These are phyloP conservation scores for Saturnispora saitoi DNA, from an alignment of 805 yeast genomes.

Conservation along the genomic window DNA sequence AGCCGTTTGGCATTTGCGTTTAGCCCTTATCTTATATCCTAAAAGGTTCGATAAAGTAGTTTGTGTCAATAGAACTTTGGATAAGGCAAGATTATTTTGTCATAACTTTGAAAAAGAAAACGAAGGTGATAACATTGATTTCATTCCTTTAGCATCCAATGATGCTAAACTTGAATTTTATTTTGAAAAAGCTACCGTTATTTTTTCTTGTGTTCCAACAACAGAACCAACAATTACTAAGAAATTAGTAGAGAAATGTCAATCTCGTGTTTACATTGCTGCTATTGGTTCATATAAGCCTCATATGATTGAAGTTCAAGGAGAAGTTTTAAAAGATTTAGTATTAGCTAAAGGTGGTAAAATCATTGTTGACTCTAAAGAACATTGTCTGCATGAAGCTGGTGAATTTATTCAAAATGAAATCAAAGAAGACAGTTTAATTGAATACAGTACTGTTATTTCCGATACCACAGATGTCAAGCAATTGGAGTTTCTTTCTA, in stretches of 20 bases:
- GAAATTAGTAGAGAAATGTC: constrained; percentile 23
- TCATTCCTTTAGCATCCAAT: constrained; percentile 14
- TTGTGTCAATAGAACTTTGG: constrained; percentile 36
- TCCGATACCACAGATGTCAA: constrained; percentile 5
- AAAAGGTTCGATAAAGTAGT: constrained; percentile 32
- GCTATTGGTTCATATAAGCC: constrained; percentile 64
- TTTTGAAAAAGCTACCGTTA: constrained; percentile 35
- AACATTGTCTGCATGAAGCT: constrained; percentile 50
- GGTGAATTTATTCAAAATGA: constrained; percentile 51
- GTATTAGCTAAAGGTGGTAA: constrained; percentile 31
- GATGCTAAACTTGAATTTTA: constrained; percentile 18
- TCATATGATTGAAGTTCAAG: constrained; percentile 55
- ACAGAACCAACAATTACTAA: constrained; percentile 37
- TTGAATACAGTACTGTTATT: constrained; percentile 39
- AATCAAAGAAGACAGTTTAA: constrained; percentile 31
- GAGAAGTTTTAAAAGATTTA: constrained; percentile 29
- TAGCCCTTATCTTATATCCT: constrained; percentile 35
- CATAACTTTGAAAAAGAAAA: constrained; percentile 28
- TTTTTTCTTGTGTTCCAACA: constrained; percentile 56
- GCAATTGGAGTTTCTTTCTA: constrained; percentile 13
- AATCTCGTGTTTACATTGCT: constrained; percentile 36
- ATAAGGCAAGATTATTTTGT: constrained; percentile 30
- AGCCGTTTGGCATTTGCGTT: constrained; percentile 53
- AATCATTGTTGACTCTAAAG: constrained; percentile 52
- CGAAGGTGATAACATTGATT: constrained; percentile 18